Percentiles rank a stretch among this genome's conserved stretches.
phyloP scores from a whole-genome alignment of 2,329 filamentous ascomycete species.

The Monilinia polystroma region DNA sequence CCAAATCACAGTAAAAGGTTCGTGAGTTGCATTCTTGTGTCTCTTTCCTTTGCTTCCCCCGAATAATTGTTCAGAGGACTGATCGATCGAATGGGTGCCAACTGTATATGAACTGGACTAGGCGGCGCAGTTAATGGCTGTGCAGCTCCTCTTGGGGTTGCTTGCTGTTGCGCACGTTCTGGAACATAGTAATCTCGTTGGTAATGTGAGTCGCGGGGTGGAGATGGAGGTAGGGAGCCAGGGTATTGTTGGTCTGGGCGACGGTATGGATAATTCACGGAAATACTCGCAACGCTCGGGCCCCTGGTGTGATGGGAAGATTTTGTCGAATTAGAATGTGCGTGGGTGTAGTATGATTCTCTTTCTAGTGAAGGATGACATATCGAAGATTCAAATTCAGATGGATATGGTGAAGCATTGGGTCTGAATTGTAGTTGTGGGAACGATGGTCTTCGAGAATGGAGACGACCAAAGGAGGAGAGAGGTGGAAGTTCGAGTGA shows the following conservation, averaged over 20 bases:
- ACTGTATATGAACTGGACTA: constrained; percentile 35
- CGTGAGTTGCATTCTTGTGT: constrained; percentile 40
- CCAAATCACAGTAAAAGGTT: constrained; percentile 29
- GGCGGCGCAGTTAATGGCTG: constrained; percentile 36
- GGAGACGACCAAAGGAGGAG: constrained; percentile 25
- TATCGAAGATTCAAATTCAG: constrained; percentile 14
- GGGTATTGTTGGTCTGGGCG: constrained; percentile 23
- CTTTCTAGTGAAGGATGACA: constrained; percentile 28
- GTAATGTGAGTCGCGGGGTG: constrained; percentile 22
- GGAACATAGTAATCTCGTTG: constrained; percentile 21
- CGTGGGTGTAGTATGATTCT: constrained; percentile 26
- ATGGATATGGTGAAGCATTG: constrained; percentile 18
- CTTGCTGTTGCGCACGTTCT: constrained; percentile 30
- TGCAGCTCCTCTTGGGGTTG: constrained; percentile 24
- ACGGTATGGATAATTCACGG: constrained; percentile 14
- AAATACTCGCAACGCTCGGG: constrained; percentile 21
- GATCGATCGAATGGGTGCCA: constrained; percentile 36
- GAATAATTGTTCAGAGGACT: constrained; percentile 26
- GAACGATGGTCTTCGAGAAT: constrained; percentile 36
- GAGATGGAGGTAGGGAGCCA: constrained; percentile 25
- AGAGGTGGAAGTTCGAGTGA: constrained; percentile 39
- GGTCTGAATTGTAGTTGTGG: constrained; percentile 35
- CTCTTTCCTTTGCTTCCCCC: constrained; percentile 30
- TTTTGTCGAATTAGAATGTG: constrained; percentile 13
- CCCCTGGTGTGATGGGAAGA: constrained; percentile 31